Conservation (phyloP, 106 monocot species). For the Acanthochlamys bracteata region DNA sequence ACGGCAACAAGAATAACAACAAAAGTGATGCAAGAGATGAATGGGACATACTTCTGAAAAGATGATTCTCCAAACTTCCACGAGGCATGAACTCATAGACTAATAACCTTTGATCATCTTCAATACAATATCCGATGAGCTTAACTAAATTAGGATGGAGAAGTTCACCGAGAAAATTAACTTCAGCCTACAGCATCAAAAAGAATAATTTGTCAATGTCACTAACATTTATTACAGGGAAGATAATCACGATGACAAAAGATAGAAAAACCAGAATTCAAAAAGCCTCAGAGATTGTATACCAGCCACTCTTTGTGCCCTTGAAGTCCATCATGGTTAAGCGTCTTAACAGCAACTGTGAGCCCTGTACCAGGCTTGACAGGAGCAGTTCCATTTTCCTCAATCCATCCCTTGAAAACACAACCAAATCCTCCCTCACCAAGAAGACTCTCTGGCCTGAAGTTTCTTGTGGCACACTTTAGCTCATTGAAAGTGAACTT, state of each 20-base stretch:
- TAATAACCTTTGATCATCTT: slow-evolving; percentile 68
- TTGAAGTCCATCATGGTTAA: slow-evolving; percentile 73
- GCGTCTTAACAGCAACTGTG: slow-evolving; percentile 66
- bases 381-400: slow-evolving; percentile 68
- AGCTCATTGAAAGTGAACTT: slow-evolving; percentile 62
- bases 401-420: slow-evolving; percentile 84
- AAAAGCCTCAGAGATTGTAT: slow-evolving; percentile 4
- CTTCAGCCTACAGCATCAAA: slow-evolving; percentile 56
- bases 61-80: slow-evolving; percentile 73
- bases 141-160: slow-evolving; percentile 68
- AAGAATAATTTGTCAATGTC: not conserved
- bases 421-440: slow-evolving; percentile 81
- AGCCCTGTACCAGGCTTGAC: slow-evolving; percentile 71
- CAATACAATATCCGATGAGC: slow-evolving; percentile 68
- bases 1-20: too few species aligned
- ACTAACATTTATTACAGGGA: not conserved
- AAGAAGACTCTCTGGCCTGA: slow-evolving; percentile 62
- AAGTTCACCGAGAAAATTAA: slow-evolving; percentile 69
- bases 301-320: slow-evolving; percentile 86
- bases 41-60: slow-evolving; percentile 56
- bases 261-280: not conserved
- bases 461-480: slow-evolving; percentile 69
- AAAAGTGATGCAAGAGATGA: slow-evolving; percentile 4
- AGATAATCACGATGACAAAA: too few species aligned
- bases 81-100: slow-evolving; percentile 76